phyloP scores from a whole-genome alignment of 805 yeast genomes.

The Yamadazyma olivae region DNA sequence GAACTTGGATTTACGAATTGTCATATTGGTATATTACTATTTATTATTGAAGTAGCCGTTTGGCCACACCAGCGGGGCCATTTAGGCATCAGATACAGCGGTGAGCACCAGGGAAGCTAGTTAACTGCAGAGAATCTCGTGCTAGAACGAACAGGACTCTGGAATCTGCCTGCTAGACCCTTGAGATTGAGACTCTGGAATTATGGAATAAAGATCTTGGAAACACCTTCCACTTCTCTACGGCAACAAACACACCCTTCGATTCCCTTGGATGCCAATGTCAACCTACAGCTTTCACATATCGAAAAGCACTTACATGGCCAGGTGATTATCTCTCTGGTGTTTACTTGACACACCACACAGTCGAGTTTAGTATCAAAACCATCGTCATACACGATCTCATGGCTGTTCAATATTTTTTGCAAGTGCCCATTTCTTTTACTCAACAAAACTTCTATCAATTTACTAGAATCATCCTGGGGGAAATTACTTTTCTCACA shows the following conservation, averaged over 20 bases:
- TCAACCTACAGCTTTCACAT: conserved; percentile 79
- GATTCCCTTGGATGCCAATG: conserved; percentile 68
- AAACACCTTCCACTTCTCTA: conserved; percentile 63
- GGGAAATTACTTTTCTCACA: background rate
- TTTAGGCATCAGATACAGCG: too few relatives aligned
- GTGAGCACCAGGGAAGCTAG: too few relatives aligned
- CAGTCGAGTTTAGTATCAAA: conserved; percentile 43
- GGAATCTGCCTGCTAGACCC: too few relatives aligned
- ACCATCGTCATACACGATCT: conserved; percentile 21
- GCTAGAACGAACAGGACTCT: too few relatives aligned
- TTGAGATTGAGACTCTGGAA: too few relatives aligned
- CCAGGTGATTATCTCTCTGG: conserved; percentile 81
- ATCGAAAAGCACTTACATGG: conserved; percentile 89
- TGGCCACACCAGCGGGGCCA: too few relatives aligned
- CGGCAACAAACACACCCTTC: conserved; percentile 86
- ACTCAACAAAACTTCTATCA: conserved; percentile 20
- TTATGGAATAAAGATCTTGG: conserved; percentile 57
- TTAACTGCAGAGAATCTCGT: too few relatives aligned
- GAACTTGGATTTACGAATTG: too few relatives aligned
- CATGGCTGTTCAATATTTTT: conserved; percentile 1
- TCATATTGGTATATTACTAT: too few relatives aligned
- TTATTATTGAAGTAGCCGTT: too few relatives aligned
- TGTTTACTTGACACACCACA: conserved; percentile 76
- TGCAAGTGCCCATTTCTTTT: conserved; percentile 10
- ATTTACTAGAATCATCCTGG: conserved; percentile 16